Conservation (phyloP, 192 early-diverging fungal species). For the Backusella luteola region DNA sequence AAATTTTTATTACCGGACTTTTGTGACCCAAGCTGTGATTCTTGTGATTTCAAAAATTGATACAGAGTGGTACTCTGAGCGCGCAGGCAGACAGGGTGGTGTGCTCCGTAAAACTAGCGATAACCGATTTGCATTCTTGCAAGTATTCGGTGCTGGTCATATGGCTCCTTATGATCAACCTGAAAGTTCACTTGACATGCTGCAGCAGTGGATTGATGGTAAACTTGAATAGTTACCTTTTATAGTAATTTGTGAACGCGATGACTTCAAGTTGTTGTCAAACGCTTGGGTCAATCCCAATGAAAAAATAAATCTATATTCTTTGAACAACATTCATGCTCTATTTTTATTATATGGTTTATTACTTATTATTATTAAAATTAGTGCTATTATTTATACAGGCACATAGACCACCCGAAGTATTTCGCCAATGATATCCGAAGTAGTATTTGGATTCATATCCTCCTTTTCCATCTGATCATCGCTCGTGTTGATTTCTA, state of each 20-base stretch:
- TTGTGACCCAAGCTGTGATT: no score
- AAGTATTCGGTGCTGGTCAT: constrained; percentile 84
- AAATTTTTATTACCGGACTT: no score
- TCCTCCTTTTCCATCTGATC: constrained; percentile 17
- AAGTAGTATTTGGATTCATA: not conserved
- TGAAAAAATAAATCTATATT: not conserved
- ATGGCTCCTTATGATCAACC: constrained; percentile 95
- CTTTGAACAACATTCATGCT: no score
- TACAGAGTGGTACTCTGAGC: constrained; percentile 65
- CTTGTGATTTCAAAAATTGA: no score
- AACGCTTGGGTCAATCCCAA: not conserved
- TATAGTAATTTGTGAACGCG: not conserved
- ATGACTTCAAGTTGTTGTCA: not conserved
- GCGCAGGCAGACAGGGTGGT: constrained; percentile 44
- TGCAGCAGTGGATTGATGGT: constrained; percentile 75
- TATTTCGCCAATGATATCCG: constrained; percentile 34
- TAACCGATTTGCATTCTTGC: constrained; percentile 80
- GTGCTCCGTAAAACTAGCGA: constrained; percentile 61
- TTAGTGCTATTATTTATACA: constrained; percentile 12
- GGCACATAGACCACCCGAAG: constrained; percentile 26
- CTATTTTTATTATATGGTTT: not conserved
- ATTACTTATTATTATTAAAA: not conserved
- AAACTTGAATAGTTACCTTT: not conserved
- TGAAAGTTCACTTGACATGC: constrained; percentile 74
- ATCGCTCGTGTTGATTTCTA: not conserved